Evolutionary conservation across 116 monocot species (phyloP), one percentile per base, ranked within the genome.

Genomic region (Phalaenopsis hybrid): DNA sequence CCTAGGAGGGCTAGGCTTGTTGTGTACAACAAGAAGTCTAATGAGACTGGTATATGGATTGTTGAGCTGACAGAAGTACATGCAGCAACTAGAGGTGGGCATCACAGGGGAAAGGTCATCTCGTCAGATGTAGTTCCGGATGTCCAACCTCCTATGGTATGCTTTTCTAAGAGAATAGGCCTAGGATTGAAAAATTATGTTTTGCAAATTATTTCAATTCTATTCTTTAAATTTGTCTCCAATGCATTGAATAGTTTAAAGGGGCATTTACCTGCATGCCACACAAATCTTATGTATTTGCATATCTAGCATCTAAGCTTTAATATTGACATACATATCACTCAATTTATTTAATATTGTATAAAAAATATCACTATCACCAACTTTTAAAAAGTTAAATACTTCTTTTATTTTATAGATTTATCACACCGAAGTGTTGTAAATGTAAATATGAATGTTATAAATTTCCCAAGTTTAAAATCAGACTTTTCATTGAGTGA

Each of bases 81-180:
- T 88, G 95, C 95, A 78, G 88, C 95, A 75, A 93, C 93, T 68
- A 84, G 95, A 74, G 95, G 95, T 84, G 93, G 95, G 48, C 95
- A 91, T 88, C 95, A 95, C 70, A 88, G 95, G 88, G 95, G 95
- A 63, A 95, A 95, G 81, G 93, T 89, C 21, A 82, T 95, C 41
- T 82, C 91, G 20, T 90, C 93, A 68, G 90, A 87, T 86, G 91
- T 91, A 78, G 86, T 95, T 80, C 91, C 87, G 50, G 95, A 95
- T 86, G 93, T 93, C 67, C 95, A 95, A 82, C 95, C 95, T 63
- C 91, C 95, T 33, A 91, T 95, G 95, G 95, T 95, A 88, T 75
- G 76, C 46, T 31, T 43, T 79, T 75, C 17, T 43, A 25, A 28
- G 67, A 67, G 55, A 16, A 3, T 55, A 55, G 4, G 55, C 5